Base-by-base conservation (phyloP, 768 basidiomycete species). In the Collybia nuda region DNA sequence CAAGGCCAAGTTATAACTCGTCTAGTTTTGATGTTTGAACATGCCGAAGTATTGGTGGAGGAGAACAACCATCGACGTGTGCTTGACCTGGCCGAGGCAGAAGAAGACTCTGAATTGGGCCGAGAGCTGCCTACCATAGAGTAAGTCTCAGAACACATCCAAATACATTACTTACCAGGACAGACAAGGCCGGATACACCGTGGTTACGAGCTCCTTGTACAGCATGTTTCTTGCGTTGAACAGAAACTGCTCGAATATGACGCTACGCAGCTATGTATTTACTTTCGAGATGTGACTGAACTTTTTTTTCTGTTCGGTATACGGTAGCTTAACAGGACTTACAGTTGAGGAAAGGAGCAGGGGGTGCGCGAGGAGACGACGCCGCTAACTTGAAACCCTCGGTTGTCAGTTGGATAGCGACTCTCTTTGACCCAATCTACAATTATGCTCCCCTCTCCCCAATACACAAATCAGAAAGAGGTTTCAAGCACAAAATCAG, bases 401-500 rank as follows among this genome's bases (percentile, higher is more conserved):
- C 39, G 2, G 18, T 56, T 29, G 43, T 44, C 14, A 47, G 38
- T 18, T 56, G 55, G 55, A 28, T 56, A 9, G 19, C 21, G 18
- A 38, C 26, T 2, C 3, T 52, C 6, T 48, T 44, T 23, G 36
- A 44, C 12, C n/a, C n/a, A n/a, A n/a, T n/a, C n/a, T n/a, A n/a
- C n/a, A 17, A 23, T 6, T 29, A 42, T 2, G 21, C 2, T 5
- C 38, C 48, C 5, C 17, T 51, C 44, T 35, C 28, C 21, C 19
- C 35, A 23, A 11, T 21, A 53, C 11, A 2, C 37, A 23, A 49
- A 50, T 18, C 42, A n/a, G 48, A 50, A 21, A 56, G 59, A 35
- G 61, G 61, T 5, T 37, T 62, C 23, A 48, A 54, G 23, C 52
- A 60, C 35, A 51, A 60, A 19, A 28, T 51, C 9, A 52, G 46